Conservation (phyloP, 108 stramenopile species). For the Parmales sp. region DNA sequence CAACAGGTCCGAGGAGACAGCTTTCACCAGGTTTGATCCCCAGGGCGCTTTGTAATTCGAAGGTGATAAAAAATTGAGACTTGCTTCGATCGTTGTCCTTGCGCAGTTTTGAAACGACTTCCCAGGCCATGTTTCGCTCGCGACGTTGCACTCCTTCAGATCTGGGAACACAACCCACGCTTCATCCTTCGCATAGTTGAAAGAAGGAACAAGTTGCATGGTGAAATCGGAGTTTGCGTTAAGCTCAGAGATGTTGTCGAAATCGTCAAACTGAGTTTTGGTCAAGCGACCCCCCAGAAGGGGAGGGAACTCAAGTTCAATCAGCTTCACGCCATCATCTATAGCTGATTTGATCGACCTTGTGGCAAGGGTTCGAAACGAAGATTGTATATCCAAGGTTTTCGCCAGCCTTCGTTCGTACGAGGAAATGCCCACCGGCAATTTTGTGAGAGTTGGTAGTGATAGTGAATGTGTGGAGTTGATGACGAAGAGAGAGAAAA, state of each 20-base stretch:
- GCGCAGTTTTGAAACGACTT: conserved; percentile 44
- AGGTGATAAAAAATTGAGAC: no score
- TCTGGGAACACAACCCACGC: conserved; percentile 69
- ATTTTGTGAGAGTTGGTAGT: conserved; percentile 30
- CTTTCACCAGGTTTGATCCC: conserved; percentile 61
- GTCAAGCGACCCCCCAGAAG: conserved; percentile 49
- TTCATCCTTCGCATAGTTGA: conserved; percentile 23
- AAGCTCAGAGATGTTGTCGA: conserved; percentile 73
- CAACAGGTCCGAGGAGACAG: no score
- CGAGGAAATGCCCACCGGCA: conserved; percentile 57
- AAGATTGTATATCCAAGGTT: conserved; percentile 45
- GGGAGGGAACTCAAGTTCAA: conserved; percentile 75
- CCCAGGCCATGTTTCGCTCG: conserved; percentile 61
- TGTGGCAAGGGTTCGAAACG: conserved; percentile 42
- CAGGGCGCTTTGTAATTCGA: conserved; percentile 63
- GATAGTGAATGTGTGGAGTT: no score
- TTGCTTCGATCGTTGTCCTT: conserved; percentile 58
- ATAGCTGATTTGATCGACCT: conserved; percentile 36
- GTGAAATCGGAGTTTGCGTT: conserved; percentile 69
- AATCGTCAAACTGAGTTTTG: conserved; percentile 75
- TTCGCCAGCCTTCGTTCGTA: conserved; percentile 59
- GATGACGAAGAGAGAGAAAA: no score
- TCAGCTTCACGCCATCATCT: conserved; percentile 18
- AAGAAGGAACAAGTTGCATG: conserved; percentile 41
- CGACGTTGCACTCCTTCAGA: conserved; percentile 67